These are phyloP conservation scores for Fusarium pseudonygamai DNA, from an alignment of 2,329 filamentous ascomycete genomes.

Conservation along the genomic window DNA sequence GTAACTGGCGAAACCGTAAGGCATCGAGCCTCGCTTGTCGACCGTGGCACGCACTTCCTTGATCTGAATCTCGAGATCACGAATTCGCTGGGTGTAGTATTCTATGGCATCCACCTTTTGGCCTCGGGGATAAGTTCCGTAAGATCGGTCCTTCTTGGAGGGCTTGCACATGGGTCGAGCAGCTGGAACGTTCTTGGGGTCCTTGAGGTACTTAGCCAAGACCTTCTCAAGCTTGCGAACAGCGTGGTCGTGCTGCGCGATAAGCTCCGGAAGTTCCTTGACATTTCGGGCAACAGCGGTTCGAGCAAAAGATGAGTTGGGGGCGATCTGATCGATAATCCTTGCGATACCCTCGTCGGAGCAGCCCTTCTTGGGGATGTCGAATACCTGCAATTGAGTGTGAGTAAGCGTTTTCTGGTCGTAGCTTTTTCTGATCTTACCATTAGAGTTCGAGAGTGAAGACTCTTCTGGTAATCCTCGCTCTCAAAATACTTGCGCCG, in stretches of 20 bases:
- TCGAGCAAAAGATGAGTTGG: conserved; percentile 79
- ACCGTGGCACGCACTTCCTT: conserved; percentile 83
- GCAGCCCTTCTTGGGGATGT: conserved; percentile 79
- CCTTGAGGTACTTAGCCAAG: conserved; percentile 88
- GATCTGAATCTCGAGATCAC: conserved; percentile 82
- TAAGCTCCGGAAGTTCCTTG: conserved; percentile 85
- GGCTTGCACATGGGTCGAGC: conserved; percentile 82
- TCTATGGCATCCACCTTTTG: conserved; percentile 94
- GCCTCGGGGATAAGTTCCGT: conserved; percentile 68
- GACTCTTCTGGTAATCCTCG: conserved; percentile 85
- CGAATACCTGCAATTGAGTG: conserved; percentile 70
- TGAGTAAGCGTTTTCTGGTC: not conserved
- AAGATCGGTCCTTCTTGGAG: conserved; percentile 79
- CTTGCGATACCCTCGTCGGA: conserved; percentile 89
- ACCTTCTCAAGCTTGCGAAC: conserved; percentile 86
- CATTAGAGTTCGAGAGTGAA: conserved; percentile 80
- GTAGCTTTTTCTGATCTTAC: conserved; percentile 50
- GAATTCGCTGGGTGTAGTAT: conserved; percentile 87
- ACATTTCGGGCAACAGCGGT: conserved; percentile 91
- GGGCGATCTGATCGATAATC: conserved; percentile 82
- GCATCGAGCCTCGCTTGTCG: conserved; percentile 87
- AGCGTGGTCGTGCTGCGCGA: conserved; percentile 81
- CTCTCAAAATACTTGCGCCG: conserved; percentile 85
- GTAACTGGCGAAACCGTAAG: conserved; percentile 95
- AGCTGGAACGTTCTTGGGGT: conserved; percentile 81